A percentile compares a stretch with the other conserved stretches of the same genome.
phyloP scores from a whole-genome alignment of 306 rosid genomes.

The Lagenaria siceraria region DNA sequence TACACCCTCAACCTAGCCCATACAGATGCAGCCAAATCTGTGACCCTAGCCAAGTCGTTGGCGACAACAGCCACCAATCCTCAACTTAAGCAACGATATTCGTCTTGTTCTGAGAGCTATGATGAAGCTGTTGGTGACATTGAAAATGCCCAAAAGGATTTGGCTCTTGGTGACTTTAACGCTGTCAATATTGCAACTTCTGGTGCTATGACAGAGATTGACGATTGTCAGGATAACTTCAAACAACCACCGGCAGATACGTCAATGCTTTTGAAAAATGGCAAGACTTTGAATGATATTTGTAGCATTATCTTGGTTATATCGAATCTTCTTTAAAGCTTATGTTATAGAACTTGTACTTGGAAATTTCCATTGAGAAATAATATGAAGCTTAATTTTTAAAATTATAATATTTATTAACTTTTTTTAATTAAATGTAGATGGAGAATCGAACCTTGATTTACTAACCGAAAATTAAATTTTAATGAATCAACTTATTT shows the following conservation, averaged over 20 bases:
- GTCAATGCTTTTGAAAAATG: not conserved
- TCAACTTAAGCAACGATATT: not conserved
- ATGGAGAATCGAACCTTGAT: too few species aligned
- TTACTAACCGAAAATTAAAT: too few species aligned
- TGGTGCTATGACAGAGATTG: not conserved
- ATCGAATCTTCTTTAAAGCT: not conserved
- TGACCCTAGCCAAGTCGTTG: not conserved
- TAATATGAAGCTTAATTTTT: not conserved
- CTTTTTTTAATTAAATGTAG: too few species aligned
- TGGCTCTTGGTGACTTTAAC: not conserved
- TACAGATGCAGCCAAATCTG: not conserved
- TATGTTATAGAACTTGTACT: not conserved
- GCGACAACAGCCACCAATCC: not conserved
- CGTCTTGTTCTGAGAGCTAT: not conserved
- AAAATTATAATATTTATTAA: too few species aligned
- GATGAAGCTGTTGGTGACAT: not conserved
- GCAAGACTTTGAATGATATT: not conserved
- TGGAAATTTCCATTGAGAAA: too few species aligned
- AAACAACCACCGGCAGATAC: not conserved
- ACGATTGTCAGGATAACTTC: not conserved
- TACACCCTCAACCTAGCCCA: not conserved
- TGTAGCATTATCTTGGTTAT: not conserved
- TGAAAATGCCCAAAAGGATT: not conserved
- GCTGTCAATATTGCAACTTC: not conserved
- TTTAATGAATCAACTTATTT: too few species aligned